Evolutionary conservation across 2,329 filamentous ascomycete species (phyloP).

Genomic region (Ceratocystis alfenasii): DNA sequence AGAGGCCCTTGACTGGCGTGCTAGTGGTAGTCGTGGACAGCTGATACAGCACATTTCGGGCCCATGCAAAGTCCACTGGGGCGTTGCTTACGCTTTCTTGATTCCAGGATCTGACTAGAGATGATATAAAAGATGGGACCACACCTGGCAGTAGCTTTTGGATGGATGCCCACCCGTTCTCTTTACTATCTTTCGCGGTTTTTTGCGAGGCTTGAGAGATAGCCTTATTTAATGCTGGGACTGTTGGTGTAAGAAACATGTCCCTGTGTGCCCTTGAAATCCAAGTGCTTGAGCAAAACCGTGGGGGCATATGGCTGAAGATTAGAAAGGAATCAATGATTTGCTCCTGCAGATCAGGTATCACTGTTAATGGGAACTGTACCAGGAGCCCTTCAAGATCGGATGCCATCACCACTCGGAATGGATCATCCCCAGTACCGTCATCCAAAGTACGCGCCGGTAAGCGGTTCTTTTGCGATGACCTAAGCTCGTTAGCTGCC

Average conservation of each 20-base stretch:
- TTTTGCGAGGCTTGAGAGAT: not conserved
- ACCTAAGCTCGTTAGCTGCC: conserved; percentile 43
- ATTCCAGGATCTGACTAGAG: not conserved
- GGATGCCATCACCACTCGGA: conserved; percentile 64
- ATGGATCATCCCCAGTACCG: conserved; percentile 66
- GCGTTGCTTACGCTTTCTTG: not conserved
- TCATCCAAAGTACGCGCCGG: conserved; percentile 68
- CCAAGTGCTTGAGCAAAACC: conserved; percentile 23
- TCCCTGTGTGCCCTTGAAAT: conserved; percentile 37
- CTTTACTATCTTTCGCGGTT: not conserved
- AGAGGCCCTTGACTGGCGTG: conserved; percentile 33
- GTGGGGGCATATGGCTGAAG: conserved; percentile 45
- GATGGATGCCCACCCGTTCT: conserved; percentile 4
- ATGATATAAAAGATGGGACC: conserved; percentile 11
- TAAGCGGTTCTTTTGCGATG: conserved; percentile 38
- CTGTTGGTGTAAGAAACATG: conserved; percentile 36
- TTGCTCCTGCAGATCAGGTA: conserved; percentile 31
- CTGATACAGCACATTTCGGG: conserved; percentile 44
- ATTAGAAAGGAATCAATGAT: conserved; percentile 59
- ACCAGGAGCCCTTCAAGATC: conserved; percentile 59
- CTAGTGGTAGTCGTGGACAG: conserved; percentile 38
- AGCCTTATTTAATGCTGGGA: conserved; percentile 21
- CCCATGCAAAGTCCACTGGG: conserved; percentile 35
- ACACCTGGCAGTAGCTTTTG: conserved; percentile 8
- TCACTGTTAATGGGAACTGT: conserved; percentile 33